A percentile compares a stretch with the other conserved stretches of the same genome.
Conservation (phyloP, 805 yeast genomes). For the Cyberlindnera veronae region DNA sequence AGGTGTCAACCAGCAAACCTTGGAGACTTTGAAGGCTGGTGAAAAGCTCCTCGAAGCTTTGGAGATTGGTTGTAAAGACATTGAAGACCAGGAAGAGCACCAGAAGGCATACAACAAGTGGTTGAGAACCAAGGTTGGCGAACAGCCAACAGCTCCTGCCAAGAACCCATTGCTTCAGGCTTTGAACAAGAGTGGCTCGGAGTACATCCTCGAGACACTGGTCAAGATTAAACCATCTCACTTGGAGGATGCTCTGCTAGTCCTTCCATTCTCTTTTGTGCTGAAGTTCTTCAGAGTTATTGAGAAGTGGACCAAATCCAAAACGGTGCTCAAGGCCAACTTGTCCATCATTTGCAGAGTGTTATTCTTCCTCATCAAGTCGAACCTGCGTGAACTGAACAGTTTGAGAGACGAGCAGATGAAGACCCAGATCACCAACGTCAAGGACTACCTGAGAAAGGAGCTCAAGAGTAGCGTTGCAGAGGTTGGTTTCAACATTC, state of each 20-base stretch:
- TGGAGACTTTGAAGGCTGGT: conserved; percentile 91
- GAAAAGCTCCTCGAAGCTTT: conserved; percentile 90
- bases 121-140: conserved; percentile 42
- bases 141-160: conserved; percentile 56
- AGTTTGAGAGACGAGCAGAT: conserved; percentile 60
- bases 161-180: conserved; percentile 74
- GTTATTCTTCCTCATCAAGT: conserved; percentile 66
- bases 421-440: conserved; percentile 59
- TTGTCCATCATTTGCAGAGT: conserved; percentile 69
- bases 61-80: conserved; percentile 74
- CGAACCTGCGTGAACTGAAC: conserved; percentile 77
- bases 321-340: conserved; percentile 44
- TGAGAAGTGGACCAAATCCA: conserved; percentile 63
- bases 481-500: conserved; percentile 78
- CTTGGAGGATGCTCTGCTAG: conserved; percentile 87
- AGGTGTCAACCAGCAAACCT: conserved; percentile 74
- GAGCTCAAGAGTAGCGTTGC: conserved; percentile 49
- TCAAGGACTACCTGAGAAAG: conserved; percentile 58
- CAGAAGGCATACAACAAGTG: conserved; percentile 37
- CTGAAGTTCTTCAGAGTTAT: conserved; percentile 67
- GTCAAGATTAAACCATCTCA: conserved; percentile 75
- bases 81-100: conserved; percentile 53
- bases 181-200: conserved; percentile 64
- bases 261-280: conserved; percentile 85
- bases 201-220: conserved; percentile 72